phyloP scores from a whole-genome alignment of 2,329 filamentous ascomycete species.

The Hypoxylon sp. region DNA sequence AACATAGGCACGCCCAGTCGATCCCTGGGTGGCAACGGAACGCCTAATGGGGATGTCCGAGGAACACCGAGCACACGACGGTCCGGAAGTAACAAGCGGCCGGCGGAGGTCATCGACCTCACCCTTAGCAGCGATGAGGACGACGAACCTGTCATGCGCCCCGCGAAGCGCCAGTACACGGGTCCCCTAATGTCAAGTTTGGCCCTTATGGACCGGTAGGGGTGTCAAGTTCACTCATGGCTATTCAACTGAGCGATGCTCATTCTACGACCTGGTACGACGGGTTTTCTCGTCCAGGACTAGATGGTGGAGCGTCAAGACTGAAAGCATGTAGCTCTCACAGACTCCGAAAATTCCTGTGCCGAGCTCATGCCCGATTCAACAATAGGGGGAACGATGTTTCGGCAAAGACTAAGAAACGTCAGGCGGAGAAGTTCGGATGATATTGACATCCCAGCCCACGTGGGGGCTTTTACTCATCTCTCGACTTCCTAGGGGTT shows the following conservation, averaged over 20 bases:
- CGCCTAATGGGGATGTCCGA: conserved; percentile 34
- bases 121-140: conserved; percentile 65
- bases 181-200: no score
- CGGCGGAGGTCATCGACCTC: conserved; percentile 64
- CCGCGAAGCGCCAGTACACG: conserved; percentile 56
- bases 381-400: neutral
- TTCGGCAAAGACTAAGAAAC: neutral
- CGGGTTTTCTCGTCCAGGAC: neutral
- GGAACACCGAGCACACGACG: conserved; percentile 51
- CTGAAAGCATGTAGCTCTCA: neutral
- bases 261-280: neutral
- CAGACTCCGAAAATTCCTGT: neutral
- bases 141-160: conserved; percentile 51
- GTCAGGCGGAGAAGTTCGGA: neutral
- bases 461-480: neutral
- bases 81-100: conserved; percentile 43
- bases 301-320: neutral
- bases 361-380: neutral
- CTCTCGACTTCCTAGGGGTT: conserved; percentile 2
- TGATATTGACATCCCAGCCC: neutral
- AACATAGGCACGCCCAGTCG: conserved; percentile 35
- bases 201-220: no score
- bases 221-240: neutral
- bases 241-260: neutral
- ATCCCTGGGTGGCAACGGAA: conserved; percentile 28